These are phyloP conservation scores for Terana coerulea DNA, from an alignment of 768 basidiomycete species.

Conservation along the genomic window DNA sequence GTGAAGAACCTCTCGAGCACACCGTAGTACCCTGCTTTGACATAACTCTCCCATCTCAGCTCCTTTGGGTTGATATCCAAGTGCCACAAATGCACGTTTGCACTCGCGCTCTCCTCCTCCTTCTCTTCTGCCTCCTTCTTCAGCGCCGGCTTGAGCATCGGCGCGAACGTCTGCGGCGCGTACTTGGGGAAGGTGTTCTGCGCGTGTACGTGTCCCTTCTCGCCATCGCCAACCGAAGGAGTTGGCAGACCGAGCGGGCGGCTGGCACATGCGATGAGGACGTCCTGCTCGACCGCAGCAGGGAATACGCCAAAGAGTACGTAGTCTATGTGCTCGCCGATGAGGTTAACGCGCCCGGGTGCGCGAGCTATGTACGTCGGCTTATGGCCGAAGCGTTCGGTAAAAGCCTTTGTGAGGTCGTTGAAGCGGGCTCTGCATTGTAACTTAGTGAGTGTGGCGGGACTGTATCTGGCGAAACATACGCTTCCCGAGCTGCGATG, in stretches of 20 bases:
- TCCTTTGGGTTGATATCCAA: slow-evolving; percentile 69
- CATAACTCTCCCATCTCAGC: slow-evolving; percentile 82
- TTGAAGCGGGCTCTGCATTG: slow-evolving; percentile 49
- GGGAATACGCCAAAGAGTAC: slow-evolving; percentile 82
- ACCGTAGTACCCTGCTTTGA: slow-evolving; percentile 84
- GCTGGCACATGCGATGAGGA: slow-evolving; percentile 72
- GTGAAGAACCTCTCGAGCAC: slow-evolving; percentile 24
- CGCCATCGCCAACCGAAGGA: slow-evolving; percentile 18
- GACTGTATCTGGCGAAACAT: background rate
- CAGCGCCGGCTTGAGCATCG: slow-evolving; percentile 29
- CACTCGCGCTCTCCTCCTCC: background rate
- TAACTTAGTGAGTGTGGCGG: background rate
- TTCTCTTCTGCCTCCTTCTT: background rate
- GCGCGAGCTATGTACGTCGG: slow-evolving; percentile 73
- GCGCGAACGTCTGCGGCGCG: slow-evolving; percentile 53
- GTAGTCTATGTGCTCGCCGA: slow-evolving; percentile 85
- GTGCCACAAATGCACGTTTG: slow-evolving; percentile 44
- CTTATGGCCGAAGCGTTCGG: slow-evolving; percentile 57
- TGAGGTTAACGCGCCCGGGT: slow-evolving; percentile 70
- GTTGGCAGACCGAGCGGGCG: slow-evolving; percentile 14
- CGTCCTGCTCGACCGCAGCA: slow-evolving; percentile 80
- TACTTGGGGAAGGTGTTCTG: slow-evolving; percentile 65
- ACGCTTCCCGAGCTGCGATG: slow-evolving; percentile 15
- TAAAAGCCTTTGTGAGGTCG: slow-evolving; percentile 57
- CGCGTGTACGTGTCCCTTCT: slow-evolving; percentile 46